A percentile compares a stretch with the other conserved stretches of the same genome.
phyloP scores from a whole-genome alignment of 1,284 basidiomycete species.

The Pseudozyma pruni region DNA sequence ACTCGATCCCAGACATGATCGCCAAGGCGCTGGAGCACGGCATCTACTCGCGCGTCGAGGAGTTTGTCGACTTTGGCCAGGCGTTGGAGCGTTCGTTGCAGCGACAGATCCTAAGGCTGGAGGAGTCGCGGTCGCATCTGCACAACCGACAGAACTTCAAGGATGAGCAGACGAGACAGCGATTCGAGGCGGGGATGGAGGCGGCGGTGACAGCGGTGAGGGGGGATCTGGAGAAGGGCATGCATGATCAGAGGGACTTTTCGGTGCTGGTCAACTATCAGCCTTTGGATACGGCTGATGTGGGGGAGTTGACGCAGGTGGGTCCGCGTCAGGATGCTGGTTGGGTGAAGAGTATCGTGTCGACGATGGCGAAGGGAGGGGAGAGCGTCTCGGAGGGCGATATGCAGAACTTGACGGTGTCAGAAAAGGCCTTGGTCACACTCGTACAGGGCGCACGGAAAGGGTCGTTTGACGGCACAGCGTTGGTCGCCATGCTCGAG shows the following conservation, averaged over 20 bases:
- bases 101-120: slow-evolving; percentile 35
- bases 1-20: slow-evolving; percentile 50
- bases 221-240: slow-evolving; percentile 16
- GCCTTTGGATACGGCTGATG: slow-evolving; percentile 23
- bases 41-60: slow-evolving; percentile 54
- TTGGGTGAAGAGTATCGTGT: slow-evolving; percentile 28
- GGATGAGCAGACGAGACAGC: background rate
- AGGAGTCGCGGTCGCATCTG: slow-evolving; percentile 36
- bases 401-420: slow-evolving; percentile 4
- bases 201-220: slow-evolving; percentile 12
- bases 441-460: slow-evolving; percentile 1
- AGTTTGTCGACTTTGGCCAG: slow-evolving; percentile 57
- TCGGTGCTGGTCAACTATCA: slow-evolving; percentile 45
- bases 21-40: slow-evolving; percentile 52
- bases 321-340: slow-evolving; percentile 19
- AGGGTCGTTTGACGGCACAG: background rate
- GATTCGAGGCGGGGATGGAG: slow-evolving; percentile 23
- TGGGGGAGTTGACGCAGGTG: slow-evolving; percentile 30
- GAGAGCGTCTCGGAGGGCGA: slow-evolving; percentile 5
- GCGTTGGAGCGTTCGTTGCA: slow-evolving; percentile 47
- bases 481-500: slow-evolving; percentile 14
- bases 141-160: slow-evolving; percentile 18
- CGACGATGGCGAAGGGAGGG: background rate
- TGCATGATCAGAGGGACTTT: slow-evolving; percentile 48
- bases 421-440: slow-evolving; percentile 16